phyloP scores from a whole-genome alignment of 345 rosid species.

The Ailanthus altissimus region DNA sequence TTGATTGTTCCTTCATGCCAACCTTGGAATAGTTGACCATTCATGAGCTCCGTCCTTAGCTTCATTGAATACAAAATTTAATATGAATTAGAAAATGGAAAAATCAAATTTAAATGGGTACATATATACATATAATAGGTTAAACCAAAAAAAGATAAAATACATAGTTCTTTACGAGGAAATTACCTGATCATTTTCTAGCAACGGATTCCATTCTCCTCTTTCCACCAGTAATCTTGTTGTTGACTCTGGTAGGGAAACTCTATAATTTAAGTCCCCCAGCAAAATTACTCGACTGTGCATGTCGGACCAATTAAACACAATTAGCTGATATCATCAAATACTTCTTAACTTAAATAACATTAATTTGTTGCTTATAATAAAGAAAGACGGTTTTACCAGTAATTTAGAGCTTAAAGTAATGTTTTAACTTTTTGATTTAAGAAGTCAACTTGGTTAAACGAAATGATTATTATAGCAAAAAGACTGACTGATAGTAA shows the following conservation, averaged over 20 bases:
- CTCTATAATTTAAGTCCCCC: conserved; percentile 85
- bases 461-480: conserved; percentile 3
- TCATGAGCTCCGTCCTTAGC: conserved; percentile 61
- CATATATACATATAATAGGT: no score
- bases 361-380: background rate
- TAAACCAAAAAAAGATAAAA: background rate
- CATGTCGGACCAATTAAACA: background rate
- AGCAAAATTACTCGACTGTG: conserved; percentile 64
- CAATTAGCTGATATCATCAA: conserved; percentile 29
- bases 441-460: conserved; percentile 28
- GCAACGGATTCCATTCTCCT: conserved; percentile 57
- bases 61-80: conserved; percentile 29
- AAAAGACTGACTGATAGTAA: conserved; percentile 8
- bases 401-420: background rate
- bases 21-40: conserved; percentile 55
- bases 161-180: background rate
- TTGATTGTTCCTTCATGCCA: conserved; percentile 71
- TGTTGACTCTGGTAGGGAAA: conserved; percentile 62
- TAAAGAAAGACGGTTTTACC: conserved; percentile 1
- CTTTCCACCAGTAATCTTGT: conserved; percentile 54
- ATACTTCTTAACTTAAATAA: background rate
- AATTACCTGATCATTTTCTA: conserved; percentile 73
- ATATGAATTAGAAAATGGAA: background rate
- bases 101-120: background rate
- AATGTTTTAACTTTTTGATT: conserved; percentile 9